A percentile compares a stretch with the other conserved stretches of the same genome.
phyloP scores from a whole-genome alignment of 129 eudicot species.

The Scalesia atractyloides region DNA sequence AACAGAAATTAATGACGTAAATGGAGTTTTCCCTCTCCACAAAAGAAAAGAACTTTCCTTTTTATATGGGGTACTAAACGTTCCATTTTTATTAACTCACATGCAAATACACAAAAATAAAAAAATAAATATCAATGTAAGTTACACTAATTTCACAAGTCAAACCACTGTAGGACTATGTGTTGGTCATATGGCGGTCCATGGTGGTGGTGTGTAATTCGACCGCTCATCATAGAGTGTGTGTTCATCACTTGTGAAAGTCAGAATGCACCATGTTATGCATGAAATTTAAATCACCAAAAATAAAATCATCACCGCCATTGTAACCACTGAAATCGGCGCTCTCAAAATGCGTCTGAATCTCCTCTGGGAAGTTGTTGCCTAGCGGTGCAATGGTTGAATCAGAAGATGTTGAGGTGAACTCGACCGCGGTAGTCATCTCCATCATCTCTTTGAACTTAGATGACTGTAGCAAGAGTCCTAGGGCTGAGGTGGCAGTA shows the following conservation, averaged over 20 bases:
- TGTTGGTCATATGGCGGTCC: not conserved
- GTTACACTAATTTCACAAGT: slow-evolving; percentile 22
- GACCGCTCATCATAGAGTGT: not conserved
- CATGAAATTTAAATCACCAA: slow-evolving; percentile 62
- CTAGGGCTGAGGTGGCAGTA: slow-evolving; percentile 79
- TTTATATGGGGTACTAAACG: slow-evolving; percentile 34
- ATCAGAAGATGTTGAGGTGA: slow-evolving; percentile 36
- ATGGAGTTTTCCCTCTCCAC: slow-evolving; percentile 42
- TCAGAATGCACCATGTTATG: slow-evolving; percentile 62
- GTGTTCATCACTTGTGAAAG: slow-evolving; percentile 44
- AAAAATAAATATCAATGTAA: slow-evolving; percentile 22
- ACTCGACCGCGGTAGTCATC: slow-evolving; percentile 70
- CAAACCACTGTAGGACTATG: not conserved
- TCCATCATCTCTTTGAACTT: slow-evolving; percentile 91
- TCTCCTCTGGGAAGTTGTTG: slow-evolving; percentile 53
- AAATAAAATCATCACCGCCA: slow-evolving; percentile 61
- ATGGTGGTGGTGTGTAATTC: not conserved
- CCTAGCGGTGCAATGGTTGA: slow-evolving; percentile 28
- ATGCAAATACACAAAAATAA: slow-evolving; percentile 13
- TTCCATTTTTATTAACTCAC: slow-evolving; percentile 33
- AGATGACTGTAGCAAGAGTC: slow-evolving; percentile 75
- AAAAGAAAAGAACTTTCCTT: not conserved
- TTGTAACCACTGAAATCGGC: slow-evolving; percentile 43
- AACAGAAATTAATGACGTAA: slow-evolving; percentile 25
- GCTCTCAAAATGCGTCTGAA: slow-evolving; percentile 54